Conservation (phyloP, 768 basidiomycete genomes). For the Crassisporium funariophilum region DNA sequence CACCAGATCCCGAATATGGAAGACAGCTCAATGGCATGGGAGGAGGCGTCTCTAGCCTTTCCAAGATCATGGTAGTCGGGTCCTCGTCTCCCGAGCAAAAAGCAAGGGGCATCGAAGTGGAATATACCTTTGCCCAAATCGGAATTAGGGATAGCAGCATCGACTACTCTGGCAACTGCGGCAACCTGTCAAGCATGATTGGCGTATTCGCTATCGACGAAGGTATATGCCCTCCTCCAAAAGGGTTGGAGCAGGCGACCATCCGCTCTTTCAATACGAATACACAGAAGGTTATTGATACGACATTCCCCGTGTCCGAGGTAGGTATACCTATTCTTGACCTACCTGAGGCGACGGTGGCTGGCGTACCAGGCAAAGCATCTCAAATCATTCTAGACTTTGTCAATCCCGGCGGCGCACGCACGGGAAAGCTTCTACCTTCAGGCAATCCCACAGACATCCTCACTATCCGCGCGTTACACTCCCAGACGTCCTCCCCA, state of each 20-base stretch:
- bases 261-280: slow-evolving; percentile 73
- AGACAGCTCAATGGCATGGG: slow-evolving; percentile 84
- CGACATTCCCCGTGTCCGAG: slow-evolving; percentile 61
- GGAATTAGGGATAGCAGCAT: slow-evolving; percentile 59
- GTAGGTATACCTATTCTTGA: slow-evolving; percentile 45
- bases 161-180: slow-evolving; percentile 77
- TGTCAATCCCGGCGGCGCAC: slow-evolving; percentile 63
- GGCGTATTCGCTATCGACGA: slow-evolving; percentile 75
- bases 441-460: slow-evolving; percentile 51
- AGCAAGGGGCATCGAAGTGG: slow-evolving; percentile 53
- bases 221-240: slow-evolving; percentile 30
- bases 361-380: slow-evolving; percentile 68
- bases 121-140: slow-evolving; percentile 73
- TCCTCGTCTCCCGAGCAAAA: slow-evolving; percentile 44
- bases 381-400: slow-evolving; percentile 71
- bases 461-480: slow-evolving; percentile 34
- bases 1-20: slow-evolving; percentile 67
- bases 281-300: slow-evolving; percentile 67
- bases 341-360: slow-evolving; percentile 54
- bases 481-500: slow-evolving; percentile 12
- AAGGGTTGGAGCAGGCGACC: slow-evolving; percentile 33
- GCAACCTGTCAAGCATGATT: slow-evolving; percentile 73
- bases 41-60: slow-evolving; percentile 73
- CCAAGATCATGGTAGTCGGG: slow-evolving; percentile 72
- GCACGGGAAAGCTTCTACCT: slow-evolving; percentile 72